Conservation (phyloP, 2,329 filamentous ascomycete species). For the Cladosporium sp. region DNA sequence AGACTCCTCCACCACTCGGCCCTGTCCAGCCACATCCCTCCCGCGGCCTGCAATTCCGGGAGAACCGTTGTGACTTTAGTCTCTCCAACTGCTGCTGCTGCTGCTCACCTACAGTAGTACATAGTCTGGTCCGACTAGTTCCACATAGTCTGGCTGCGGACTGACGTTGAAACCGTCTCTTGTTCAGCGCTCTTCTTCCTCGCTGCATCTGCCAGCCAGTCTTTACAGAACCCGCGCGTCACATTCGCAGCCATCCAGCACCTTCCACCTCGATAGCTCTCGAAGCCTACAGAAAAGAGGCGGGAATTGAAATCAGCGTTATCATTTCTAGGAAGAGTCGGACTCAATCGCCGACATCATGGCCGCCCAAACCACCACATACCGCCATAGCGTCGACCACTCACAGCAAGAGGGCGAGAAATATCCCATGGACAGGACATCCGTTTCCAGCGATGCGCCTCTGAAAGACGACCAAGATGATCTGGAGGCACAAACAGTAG, state of each 20-base stretch:
- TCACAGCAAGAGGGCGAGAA: conserved; percentile 7
- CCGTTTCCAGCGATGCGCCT: conserved; percentile 10
- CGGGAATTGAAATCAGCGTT: no score
- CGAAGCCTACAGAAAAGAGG: no score
- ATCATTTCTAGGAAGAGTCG: no score
- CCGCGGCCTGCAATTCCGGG: conserved; percentile 7
- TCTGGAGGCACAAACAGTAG: conserved; percentile 5
- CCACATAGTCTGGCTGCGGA: background rate
- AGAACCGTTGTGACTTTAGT: conserved; percentile 5
- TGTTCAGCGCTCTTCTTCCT: background rate
- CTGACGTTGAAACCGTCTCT: background rate
- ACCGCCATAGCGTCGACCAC: conserved; percentile 1
- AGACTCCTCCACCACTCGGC: background rate
- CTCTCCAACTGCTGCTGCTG: background rate
- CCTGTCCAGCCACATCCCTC: background rate
- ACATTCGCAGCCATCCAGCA: background rate
- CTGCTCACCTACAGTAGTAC: background rate
- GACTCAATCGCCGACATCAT: background rate
- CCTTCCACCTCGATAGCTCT: background rate
- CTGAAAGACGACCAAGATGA: conserved; percentile 8
- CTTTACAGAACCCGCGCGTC: conserved; percentile 4
- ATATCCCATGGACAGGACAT: conserved; percentile 8
- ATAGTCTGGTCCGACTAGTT: background rate
- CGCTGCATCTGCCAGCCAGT: background rate
- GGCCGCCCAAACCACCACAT: background rate